Conservation (phyloP, 73 alveolate species). For the Paramecium caudatum region DNA sequence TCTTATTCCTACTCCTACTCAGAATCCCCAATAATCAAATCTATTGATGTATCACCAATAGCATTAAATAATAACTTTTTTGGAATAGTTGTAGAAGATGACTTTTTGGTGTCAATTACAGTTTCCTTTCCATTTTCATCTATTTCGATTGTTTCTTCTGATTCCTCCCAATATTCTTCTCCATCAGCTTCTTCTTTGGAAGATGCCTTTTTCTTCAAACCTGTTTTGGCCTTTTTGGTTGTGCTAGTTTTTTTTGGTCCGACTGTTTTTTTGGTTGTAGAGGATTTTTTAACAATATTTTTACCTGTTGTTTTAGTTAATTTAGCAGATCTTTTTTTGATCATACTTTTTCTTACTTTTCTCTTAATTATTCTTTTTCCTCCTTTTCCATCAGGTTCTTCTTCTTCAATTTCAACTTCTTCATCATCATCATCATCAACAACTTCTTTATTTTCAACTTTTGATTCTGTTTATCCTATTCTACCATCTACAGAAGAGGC, state of each 20-base stretch:
- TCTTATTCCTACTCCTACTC: not conserved
- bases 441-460: not conserved
- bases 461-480: not conserved
- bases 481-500: conserved; percentile 37
- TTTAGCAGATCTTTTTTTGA: not conserved
- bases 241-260: not conserved
- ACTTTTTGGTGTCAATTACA: too few relatives aligned
- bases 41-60: conserved; percentile 25
- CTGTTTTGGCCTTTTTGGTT: not conserved
- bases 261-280: not conserved
- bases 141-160: conserved; percentile 27
- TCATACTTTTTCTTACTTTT: not conserved
- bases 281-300: too few relatives aligned
- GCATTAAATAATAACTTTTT: not conserved
- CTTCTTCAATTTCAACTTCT: conserved; percentile 10
- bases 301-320: not conserved
- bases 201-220: not conserved
- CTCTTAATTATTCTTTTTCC: not conserved
- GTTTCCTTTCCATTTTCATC: conserved; percentile 16
- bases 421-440: not conserved
- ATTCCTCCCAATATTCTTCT: conserved; percentile 52
- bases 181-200: conserved; percentile 14
- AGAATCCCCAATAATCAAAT: not conserved
- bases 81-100: not conserved
- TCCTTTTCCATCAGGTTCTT: conserved; percentile 11